Evolutionary conservation across 805 yeast species (phyloP).

Genomic region (Saccharomycopsis babjevae): DNA sequence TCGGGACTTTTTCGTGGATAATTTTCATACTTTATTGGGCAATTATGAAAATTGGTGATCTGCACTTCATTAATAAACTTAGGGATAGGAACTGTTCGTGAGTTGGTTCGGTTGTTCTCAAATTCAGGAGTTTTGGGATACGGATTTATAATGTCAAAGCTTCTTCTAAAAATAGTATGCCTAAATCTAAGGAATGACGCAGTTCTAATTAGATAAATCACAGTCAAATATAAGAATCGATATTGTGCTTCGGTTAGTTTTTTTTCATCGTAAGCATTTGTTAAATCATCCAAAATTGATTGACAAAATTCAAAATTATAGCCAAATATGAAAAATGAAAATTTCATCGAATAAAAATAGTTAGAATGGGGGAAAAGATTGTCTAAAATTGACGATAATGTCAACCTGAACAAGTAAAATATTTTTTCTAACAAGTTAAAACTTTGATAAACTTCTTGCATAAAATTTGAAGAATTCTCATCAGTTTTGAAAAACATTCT

Average conservation of each 20-base stretch:
- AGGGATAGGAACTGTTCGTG: background rate
- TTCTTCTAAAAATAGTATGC: background rate
- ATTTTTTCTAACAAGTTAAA: slow-evolving; percentile 2
- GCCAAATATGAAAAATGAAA: slow-evolving; percentile 2
- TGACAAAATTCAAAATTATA: slow-evolving; percentile 2
- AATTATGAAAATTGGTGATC: background rate
- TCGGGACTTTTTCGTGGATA: slow-evolving; percentile 4
- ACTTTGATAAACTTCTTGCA: background rate
- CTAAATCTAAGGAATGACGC: slow-evolving; percentile 5
- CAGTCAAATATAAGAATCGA: slow-evolving; percentile 1
- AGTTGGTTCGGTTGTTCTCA: background rate
- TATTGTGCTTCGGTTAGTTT: background rate
- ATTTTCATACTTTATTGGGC: slow-evolving; percentile 2
- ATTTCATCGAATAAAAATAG: slow-evolving; percentile 4
- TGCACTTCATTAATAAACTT: slow-evolving; percentile 5
- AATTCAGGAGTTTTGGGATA: slow-evolving; percentile 7
- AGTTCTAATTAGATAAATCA: slow-evolving; percentile 4
- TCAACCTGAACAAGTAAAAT: slow-evolving; percentile 6
- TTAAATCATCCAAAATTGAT: slow-evolving; percentile 1
- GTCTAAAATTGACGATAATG: slow-evolving; percentile 3
- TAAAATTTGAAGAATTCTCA: background rate
- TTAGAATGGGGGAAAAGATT: slow-evolving; percentile 5
- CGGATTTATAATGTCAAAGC: background rate
- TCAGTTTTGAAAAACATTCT: background rate
- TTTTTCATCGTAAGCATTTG: background rate